Conservation (phyloP, 139 green algal genomes). For the Dunaliella primolecta region DNA sequence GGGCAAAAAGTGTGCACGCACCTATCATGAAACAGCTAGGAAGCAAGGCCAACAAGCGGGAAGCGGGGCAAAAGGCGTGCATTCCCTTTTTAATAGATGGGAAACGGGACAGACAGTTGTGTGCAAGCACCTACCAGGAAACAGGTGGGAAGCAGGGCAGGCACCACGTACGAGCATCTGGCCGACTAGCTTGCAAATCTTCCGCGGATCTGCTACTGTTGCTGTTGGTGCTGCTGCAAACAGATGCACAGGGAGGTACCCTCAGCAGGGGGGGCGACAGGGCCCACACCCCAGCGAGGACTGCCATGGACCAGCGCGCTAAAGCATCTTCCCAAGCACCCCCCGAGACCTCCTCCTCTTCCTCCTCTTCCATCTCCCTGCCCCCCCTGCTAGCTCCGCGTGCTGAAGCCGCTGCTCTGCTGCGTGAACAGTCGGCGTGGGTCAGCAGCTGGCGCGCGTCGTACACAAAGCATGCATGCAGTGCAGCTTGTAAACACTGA, state of each 20-base stretch:
- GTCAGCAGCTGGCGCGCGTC: constrained; percentile 31
- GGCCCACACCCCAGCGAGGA: constrained; percentile 27
- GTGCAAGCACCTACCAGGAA: not conserved
- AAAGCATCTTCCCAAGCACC: constrained; percentile 38
- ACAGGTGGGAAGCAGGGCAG: not conserved
- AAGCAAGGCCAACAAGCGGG: no score
- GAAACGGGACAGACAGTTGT: no score
- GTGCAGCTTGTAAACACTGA: constrained; percentile 11
- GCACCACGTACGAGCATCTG: not conserved
- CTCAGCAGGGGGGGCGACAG: no score
- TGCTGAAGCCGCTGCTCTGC: no score
- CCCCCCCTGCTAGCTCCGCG: constrained; percentile 8
- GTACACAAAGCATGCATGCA: constrained; percentile 30
- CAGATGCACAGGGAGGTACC: no score
- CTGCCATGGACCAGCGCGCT: constrained; percentile 47
- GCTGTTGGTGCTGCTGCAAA: no score
- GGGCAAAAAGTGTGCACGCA: no score
- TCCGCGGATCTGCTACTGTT: no score
- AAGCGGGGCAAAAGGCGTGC: no score
- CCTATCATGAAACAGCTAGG: no score
- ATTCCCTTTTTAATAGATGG: no score
- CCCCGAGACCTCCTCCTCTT: constrained; percentile 15
- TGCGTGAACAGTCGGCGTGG: not conserved
- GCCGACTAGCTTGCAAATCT: no score
- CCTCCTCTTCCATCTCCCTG: constrained; percentile 17